Base-by-base conservation (phyloP, 169 alveolate species). In the Theileria parva region DNA sequence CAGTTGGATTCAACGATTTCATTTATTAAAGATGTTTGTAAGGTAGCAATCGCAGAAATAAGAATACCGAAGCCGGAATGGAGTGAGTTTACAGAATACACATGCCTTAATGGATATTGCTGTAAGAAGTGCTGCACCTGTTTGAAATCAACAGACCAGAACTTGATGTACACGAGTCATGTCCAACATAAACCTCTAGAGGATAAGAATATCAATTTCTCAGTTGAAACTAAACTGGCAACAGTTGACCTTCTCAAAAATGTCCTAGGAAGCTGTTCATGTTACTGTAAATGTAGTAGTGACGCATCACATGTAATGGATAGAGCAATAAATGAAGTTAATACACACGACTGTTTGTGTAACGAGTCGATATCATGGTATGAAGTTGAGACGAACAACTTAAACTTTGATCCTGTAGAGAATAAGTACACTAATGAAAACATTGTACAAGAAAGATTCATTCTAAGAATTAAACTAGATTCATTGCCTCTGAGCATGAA, bases 61-160 rank as follows among this genome's bases (percentile, higher is more conserved):
- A 72, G 85, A 28, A 77, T 76, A 0, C 89, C 89, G 19, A 83
- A 61, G 37, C 89, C 89, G 0, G 86, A 83, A 5, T 83, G 87
- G 81, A 77, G 59, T 23, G 86, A 74, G 28, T 19, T 59, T 48
- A 77, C 51, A 48, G 89, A 83, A 64, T 37, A 64, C 25, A 59
- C 55, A 21, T 83, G 89, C 69, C 30, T 39, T 23, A 83, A 76
- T 55, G 89, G 74, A 8, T 23, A 64, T 32, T 83, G 89, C 70
- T 83, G 89, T 50, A 60, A 32, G n/a, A 83, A 65, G 65, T 83
- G 89, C 64, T 83, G 89, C 53, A 68, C 80, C 6, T 83, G 89
- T 37, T 4, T 17, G 3, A 57, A 50, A 64, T 9, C 66, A 39
- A 75, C 44, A 25, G 61, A 13, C 32, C 51, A 63, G 17, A 55